Evolutionary conservation across 352 stramenopile species (phyloP).

Genomic region (Phytopythium aichiense): DNA sequence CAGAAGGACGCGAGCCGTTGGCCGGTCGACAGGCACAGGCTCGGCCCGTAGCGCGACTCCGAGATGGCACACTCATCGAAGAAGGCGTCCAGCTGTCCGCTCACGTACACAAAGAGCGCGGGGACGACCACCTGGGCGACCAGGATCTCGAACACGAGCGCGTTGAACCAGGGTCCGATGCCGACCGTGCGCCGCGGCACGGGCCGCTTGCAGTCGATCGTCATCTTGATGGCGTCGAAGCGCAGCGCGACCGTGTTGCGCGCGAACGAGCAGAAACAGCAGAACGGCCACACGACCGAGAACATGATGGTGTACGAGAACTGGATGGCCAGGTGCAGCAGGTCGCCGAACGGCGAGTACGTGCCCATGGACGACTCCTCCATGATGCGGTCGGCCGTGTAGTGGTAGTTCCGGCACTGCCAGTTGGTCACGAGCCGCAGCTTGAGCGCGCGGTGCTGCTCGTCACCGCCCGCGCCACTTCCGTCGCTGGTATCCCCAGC

Average conservation of each 20-base stretch:
- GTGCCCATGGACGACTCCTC: slow-evolving; percentile 61
- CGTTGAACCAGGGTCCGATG: slow-evolving; percentile 47
- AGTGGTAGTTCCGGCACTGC: slow-evolving; percentile 55
- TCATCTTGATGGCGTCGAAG: slow-evolving; percentile 65
- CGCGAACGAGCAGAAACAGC: slow-evolving; percentile 42
- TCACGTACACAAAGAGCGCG: slow-evolving; percentile 58
- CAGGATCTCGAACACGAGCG: slow-evolving; percentile 54
- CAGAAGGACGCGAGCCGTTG: slow-evolving; percentile 35
- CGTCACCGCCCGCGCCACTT: not conserved
- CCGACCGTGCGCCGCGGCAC: slow-evolving; percentile 48
- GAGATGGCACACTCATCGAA: slow-evolving; percentile 31
- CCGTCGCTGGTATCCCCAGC: not conserved
- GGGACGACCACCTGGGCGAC: slow-evolving; percentile 44
- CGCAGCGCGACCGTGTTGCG: slow-evolving; percentile 48
- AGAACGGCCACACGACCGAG: slow-evolving; percentile 63
- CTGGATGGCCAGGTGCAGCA: slow-evolving; percentile 60
- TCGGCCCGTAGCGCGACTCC: slow-evolving; percentile 35
- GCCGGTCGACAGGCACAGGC: slow-evolving; percentile 18
- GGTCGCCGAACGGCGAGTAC: slow-evolving; percentile 47
- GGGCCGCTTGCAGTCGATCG: slow-evolving; percentile 56
- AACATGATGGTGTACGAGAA: slow-evolving; percentile 74
- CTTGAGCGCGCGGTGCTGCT: slow-evolving; percentile 6
- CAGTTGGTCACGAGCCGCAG: slow-evolving; percentile 48
- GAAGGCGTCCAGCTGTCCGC: slow-evolving; percentile 57
- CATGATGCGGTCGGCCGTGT: slow-evolving; percentile 46